phyloP scores from a whole-genome alignment of 768 basidiomycete species.

The Pleurotus tuoliensis region DNA sequence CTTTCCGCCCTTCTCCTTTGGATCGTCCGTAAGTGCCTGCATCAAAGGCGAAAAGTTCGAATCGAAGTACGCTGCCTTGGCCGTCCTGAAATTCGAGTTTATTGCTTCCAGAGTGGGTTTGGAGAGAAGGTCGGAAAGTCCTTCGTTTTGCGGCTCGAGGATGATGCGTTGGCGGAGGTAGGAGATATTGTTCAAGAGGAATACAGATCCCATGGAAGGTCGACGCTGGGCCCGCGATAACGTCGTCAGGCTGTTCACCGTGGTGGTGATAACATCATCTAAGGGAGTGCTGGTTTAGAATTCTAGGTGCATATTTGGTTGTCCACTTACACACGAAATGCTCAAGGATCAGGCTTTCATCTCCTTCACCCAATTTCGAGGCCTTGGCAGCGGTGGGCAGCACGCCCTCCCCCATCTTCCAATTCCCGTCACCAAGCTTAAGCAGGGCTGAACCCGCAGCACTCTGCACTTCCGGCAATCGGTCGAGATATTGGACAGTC shows the following conservation, averaged over 20 bases:
- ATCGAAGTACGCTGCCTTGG: slow-evolving; percentile 83
- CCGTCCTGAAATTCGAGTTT: slow-evolving; percentile 69
- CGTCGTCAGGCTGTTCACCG: slow-evolving; percentile 54
- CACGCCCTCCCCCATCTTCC: slow-evolving; percentile 88
- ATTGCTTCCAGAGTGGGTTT: slow-evolving; percentile 59
- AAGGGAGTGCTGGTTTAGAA: not conserved
- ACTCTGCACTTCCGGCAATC: slow-evolving; percentile 63
- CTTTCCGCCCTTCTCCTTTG: slow-evolving; percentile 55
- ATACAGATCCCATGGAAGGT: slow-evolving; percentile 68
- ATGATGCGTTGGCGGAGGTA: slow-evolving; percentile 63
- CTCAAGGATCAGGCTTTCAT: slow-evolving; percentile 61
- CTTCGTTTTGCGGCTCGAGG: slow-evolving; percentile 42
- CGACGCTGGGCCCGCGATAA: slow-evolving; percentile 60
- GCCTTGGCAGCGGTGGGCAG: slow-evolving; percentile 44
- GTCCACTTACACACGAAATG: slow-evolving; percentile 65
- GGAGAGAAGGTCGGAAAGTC: slow-evolving; percentile 50
- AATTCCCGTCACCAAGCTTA: slow-evolving; percentile 81
- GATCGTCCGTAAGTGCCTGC: slow-evolving; percentile 60
- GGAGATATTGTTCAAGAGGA: slow-evolving; percentile 76
- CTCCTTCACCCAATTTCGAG: slow-evolving; percentile 44
- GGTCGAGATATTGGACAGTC: slow-evolving; percentile 68
- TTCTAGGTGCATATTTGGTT: no score
- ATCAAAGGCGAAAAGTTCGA: slow-evolving; percentile 78
- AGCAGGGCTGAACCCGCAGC: slow-evolving; percentile 65
- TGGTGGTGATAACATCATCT: slow-evolving; percentile 77